Conservation (phyloP, 495 filamentous ascomycete species). For the Penicillium cataractarum region DNA sequence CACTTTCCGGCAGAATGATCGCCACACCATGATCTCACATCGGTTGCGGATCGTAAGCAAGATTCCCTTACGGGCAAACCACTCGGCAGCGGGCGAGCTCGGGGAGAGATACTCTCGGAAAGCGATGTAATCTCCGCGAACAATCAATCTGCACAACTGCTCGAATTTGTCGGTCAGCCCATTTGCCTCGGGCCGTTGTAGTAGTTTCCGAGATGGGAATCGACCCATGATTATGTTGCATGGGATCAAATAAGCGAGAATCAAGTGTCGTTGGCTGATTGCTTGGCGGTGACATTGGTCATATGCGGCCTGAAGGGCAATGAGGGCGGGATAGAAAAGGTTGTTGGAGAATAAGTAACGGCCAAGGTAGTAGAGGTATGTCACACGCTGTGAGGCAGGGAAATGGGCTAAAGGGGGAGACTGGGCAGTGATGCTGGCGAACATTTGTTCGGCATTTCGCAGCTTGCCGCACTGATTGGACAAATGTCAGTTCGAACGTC, state of each 20-base stretch:
- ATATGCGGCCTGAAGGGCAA: constrained; percentile 78
- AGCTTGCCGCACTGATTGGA: constrained; percentile 54
- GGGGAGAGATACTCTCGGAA: constrained; percentile 70
- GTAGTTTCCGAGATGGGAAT: constrained; percentile 70
- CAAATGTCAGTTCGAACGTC: constrained; percentile 10
- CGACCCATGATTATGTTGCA: constrained; percentile 83
- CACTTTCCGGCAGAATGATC: constrained; percentile 75
- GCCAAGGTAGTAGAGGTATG: constrained; percentile 93
- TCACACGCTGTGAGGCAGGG: constrained; percentile 85
- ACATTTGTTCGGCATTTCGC: constrained; percentile 78
- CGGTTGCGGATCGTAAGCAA: constrained; percentile 71
- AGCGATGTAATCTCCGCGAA: constrained; percentile 73
- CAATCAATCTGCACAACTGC: constrained; percentile 74
- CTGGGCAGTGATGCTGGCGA: constrained; percentile 82
- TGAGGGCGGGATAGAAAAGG: constrained; percentile 74
- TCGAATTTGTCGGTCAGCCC: constrained; percentile 72
- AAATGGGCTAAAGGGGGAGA: constrained; percentile 78
- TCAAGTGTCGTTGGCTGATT: constrained; percentile 71
- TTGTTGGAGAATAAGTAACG: constrained; percentile 82
- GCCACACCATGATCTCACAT: constrained; percentile 82
- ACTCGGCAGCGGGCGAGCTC: constrained; percentile 53
- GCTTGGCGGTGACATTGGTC: constrained; percentile 70
- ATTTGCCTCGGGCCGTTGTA: constrained; percentile 71
- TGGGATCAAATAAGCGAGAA: constrained; percentile 83
- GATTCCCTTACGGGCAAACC: constrained; percentile 78